Evolutionary conservation across 2,329 filamentous ascomycete genomes (phyloP).

Genomic region (Xylaria multiplex): DNA sequence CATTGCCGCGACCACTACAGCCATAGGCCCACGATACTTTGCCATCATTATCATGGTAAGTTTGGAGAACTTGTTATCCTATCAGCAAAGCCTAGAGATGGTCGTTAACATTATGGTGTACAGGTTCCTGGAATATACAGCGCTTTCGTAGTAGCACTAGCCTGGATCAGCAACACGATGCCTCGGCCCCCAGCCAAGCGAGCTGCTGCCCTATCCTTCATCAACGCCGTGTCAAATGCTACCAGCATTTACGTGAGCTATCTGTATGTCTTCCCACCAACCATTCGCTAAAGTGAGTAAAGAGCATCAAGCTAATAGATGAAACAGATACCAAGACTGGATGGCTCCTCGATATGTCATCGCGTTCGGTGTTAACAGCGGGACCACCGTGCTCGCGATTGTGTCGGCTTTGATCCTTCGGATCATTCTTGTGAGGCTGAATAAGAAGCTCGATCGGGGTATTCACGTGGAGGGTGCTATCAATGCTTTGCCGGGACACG

Average conservation of each 20-base stretch:
- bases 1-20: constrained; percentile 70
- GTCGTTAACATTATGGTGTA: constrained; percentile 7
- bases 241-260: constrained; percentile 71
- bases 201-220: constrained; percentile 74
- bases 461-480: constrained; percentile 66
- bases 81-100: neutral
- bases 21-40: constrained; percentile 70
- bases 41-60: constrained; percentile 77
- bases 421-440: constrained; percentile 71
- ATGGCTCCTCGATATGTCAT: constrained; percentile 58
- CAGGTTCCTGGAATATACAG: constrained; percentile 69
- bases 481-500: constrained; percentile 65
- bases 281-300: neutral
- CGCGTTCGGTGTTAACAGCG: constrained; percentile 75
- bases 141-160: constrained; percentile 73
- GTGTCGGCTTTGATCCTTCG: constrained; percentile 70
- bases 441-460: constrained; percentile 74
- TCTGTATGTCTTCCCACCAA: constrained; percentile 30
- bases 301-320: constrained; percentile 40
- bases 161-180: constrained; percentile 81
- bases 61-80: neutral
- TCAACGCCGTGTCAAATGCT: constrained; percentile 77
- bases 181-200: constrained; percentile 81
- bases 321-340: constrained; percentile 71
- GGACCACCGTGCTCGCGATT: constrained; percentile 71